A percentile compares a stretch with the other conserved stretches of the same genome.
Evolutionary conservation across 805 yeast species (phyloP).

Genomic region (Candida dendrica): DNA sequence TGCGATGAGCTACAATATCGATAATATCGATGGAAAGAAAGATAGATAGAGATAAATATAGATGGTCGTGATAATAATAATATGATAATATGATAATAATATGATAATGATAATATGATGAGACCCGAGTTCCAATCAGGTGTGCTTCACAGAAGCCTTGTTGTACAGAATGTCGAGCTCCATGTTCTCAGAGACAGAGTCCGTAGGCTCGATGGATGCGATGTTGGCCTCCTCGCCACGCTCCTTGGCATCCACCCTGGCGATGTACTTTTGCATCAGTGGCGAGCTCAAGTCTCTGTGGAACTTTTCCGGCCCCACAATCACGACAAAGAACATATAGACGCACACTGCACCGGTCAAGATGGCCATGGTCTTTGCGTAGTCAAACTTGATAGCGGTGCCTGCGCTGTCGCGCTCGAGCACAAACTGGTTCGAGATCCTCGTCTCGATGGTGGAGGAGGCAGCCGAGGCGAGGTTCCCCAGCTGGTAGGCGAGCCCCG

Average conservation of each 20-base stretch:
- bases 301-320: slow-evolving; percentile 53
- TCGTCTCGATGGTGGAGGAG: slow-evolving; percentile 61
- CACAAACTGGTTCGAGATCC: slow-evolving; percentile 43
- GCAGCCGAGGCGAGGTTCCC: slow-evolving; percentile 65
- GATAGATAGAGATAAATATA: too few relatives aligned
- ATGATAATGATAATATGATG: too few relatives aligned
- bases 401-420: slow-evolving; percentile 24
- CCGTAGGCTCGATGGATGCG: neutral
- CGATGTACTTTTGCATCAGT: slow-evolving; percentile 6
- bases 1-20: too few relatives aligned
- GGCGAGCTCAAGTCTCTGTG: slow-evolving; percentile 26
- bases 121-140: too few relatives aligned
- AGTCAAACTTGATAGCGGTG: slow-evolving; percentile 29
- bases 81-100: too few relatives aligned
- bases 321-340: slow-evolving; percentile 37
- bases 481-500: slow-evolving; percentile 58
- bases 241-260: neutral
- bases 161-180: neutral
- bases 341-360: slow-evolving; percentile 61
- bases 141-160: too few relatives aligned
- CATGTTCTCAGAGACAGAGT: neutral
- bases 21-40: too few relatives aligned
- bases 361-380: slow-evolving; percentile 66
- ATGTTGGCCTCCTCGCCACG: neutral
- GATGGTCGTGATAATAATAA: too few relatives aligned